Base-by-base conservation (phyloP, 208 protist species). In the Leptomonas pyrrhocoris region DNA sequence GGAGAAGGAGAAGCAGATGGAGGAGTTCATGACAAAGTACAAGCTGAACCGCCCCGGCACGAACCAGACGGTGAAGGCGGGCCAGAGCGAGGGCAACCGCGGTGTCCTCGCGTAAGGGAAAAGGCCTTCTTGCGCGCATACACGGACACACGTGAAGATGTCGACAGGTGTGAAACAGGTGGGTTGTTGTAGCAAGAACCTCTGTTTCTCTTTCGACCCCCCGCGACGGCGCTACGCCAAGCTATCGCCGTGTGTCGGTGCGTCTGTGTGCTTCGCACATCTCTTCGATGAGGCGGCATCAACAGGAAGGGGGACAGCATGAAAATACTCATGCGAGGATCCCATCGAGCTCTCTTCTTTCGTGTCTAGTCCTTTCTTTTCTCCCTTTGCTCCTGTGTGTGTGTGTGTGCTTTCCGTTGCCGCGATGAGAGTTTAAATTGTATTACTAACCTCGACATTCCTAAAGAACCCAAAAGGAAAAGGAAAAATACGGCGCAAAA, bases 1-100 rank as follows among this genome's bases (percentile, higher is more conserved):
- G 57, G 81, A 91, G 53, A 94, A 94, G 73, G 86, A 97, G 56
- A 85, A 83, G 56, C 74, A 90, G 58, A 94, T 97, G 85, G 83
- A 95, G 18, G 87, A 93, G n/a, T 97, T 94, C 77, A 92, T 93
- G 49, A 72, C 73, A 36, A 82, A 81, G 65, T 81, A 96, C 74
- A 85, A 93, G 55, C 81, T 93, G 30, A 85, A 74, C 73, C 80
- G 82, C 40, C 73, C 81, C 2, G 81, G 81, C 2, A 43, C 43
- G n/a, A 73, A 82, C 49, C 77, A 90, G 66, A 77, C 66, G 19
- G 77, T 68, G 45, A 72, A 64, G 16, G 62, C 74, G 16, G 45
- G 55, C 49, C 53, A 73, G 55, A 68, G 45, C 59, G 76, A 80
- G 18, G 75, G 62, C 50, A 81, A 68, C 40, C 84, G 84, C 34